A percentile compares a stretch with the other conserved stretches of the same genome.
Evolutionary conservation across 2,329 filamentous ascomycete genomes (phyloP).

Genomic region (Cadophora luteo-olivacea): DNA sequence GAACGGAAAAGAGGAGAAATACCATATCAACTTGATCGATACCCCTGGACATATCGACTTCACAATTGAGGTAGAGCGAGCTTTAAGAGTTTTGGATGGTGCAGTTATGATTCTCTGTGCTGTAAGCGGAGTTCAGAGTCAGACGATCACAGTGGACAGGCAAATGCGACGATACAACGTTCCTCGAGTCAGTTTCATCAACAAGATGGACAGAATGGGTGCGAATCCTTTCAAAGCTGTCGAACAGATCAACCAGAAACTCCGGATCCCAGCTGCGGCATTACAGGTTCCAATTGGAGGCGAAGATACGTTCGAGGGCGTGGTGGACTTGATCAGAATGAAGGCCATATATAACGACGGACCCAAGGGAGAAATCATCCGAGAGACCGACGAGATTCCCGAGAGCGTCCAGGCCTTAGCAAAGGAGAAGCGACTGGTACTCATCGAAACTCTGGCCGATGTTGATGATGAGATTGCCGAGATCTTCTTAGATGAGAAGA

Average conservation of each 20-base stretch:
- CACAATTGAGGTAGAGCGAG: constrained; percentile 97
- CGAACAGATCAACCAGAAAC: constrained; percentile 96
- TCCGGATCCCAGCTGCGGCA: constrained; percentile 90
- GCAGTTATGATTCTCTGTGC: constrained; percentile 99
- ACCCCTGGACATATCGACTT: constrained; percentile 99
- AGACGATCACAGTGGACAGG: constrained; percentile 97
- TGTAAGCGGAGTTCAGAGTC: constrained; percentile 94
- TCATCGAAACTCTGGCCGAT: constrained; percentile 95
- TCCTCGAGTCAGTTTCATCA: constrained; percentile 93
- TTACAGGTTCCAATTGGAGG: constrained; percentile 93
- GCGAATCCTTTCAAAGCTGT: constrained; percentile 98
- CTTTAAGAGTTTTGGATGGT: constrained; percentile 91
- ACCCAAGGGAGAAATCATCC: constrained; percentile 76
- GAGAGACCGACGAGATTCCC: constrained; percentile 81
- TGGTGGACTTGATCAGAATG: constrained; percentile 92
- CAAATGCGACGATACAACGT: constrained; percentile 99
- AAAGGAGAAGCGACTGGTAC: constrained; percentile 79
- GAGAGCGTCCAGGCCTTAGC: constrained; percentile 78
- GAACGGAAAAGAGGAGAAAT: constrained; percentile 84
- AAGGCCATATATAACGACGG: constrained; percentile 94
- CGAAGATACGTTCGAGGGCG: constrained; percentile 90
- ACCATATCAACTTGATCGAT: constrained; percentile 98
- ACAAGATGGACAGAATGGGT: constrained; percentile 99
- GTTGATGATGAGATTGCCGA: constrained; percentile 98
- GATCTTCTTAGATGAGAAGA: constrained; percentile 86